These are phyloP conservation scores for Hyphodiscus hymeniophilus DNA, from an alignment of 495 filamentous ascomycete species.

Conservation along the genomic window DNA sequence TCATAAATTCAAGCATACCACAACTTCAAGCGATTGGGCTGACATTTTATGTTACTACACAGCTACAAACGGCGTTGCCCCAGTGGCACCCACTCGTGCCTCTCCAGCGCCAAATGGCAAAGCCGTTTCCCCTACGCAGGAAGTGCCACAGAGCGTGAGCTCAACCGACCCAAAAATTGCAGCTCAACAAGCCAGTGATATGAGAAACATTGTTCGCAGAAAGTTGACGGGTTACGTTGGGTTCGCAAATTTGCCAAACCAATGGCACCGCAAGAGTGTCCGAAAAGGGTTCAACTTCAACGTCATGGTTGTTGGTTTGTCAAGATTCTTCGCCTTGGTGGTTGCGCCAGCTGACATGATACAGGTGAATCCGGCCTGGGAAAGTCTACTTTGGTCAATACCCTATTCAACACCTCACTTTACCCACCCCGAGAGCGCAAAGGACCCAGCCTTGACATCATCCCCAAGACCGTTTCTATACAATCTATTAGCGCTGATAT, in stretches of 20 bases:
- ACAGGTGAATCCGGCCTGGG: constrained; percentile 97
- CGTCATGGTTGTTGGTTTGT: constrained; percentile 97
- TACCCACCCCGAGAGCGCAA: constrained; percentile 98
- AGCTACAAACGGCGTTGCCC: constrained; percentile 24
- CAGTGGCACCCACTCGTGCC: constrained; percentile 19
- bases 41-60: constrained; percentile 23
- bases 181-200: constrained; percentile 72
- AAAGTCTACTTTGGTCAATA: constrained; percentile 99
- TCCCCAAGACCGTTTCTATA: constrained; percentile 97
- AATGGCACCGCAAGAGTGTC: constrained; percentile 99
- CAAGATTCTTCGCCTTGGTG: not conserved
- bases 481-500: constrained; percentile 98
- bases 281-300: constrained; percentile 99
- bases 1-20: constrained; percentile 11
- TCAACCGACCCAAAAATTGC: constrained; percentile 72
- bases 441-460: constrained; percentile 91
- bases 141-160: constrained; percentile 28
- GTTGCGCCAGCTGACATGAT: constrained; percentile 8
- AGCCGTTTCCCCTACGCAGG: constrained; percentile 10
- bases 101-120: constrained; percentile 23
- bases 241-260: constrained; percentile 97
- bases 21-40: constrained; percentile 20
- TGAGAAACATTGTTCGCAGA: constrained; percentile 94
- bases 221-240: constrained; percentile 98
- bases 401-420: constrained; percentile 97